Evolutionary conservation across 768 basidiomycete species (phyloP).

Genomic region (Calocybe indica): DNA sequence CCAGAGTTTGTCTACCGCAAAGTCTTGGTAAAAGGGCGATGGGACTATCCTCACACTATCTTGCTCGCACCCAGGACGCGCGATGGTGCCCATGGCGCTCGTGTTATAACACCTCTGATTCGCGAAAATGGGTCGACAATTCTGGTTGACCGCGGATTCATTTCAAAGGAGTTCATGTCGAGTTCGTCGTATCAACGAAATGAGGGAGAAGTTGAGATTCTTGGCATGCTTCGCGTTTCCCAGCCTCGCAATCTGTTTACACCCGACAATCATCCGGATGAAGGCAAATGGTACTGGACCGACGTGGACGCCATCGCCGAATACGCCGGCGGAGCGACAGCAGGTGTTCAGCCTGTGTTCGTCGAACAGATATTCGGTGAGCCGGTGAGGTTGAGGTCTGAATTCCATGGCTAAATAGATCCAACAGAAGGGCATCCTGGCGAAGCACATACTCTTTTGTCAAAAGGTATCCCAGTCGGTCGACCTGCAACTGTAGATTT

Average conservation of each 20-base stretch:
- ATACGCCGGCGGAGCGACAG: slow-evolving; percentile 64
- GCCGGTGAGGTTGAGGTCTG: slow-evolving; percentile 14
- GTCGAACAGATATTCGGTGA: slow-evolving; percentile 89
- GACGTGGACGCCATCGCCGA: slow-evolving; percentile 80
- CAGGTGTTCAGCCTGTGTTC: slow-evolving; percentile 80
- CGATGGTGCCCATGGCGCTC: slow-evolving; percentile 83
- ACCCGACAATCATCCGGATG: slow-evolving; percentile 77
- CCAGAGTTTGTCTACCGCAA: slow-evolving; percentile 89
- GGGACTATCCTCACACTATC: slow-evolving; percentile 76
- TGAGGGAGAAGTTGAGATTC: slow-evolving; percentile 58
- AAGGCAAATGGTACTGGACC: slow-evolving; percentile 89
- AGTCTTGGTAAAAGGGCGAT: slow-evolving; percentile 70
- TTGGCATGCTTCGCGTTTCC: slow-evolving; percentile 84
- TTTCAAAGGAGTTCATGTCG: slow-evolving; percentile 46
- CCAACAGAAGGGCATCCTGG: slow-evolving; percentile 78
- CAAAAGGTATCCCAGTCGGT: slow-evolving; percentile 81
- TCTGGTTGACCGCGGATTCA: slow-evolving; percentile 90
- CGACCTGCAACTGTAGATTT: slow-evolving; percentile 79
- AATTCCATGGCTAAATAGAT: background rate
- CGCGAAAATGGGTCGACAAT: slow-evolving; percentile 79
- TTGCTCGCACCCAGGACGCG: slow-evolving; percentile 81
- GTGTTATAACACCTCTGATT: slow-evolving; percentile 82
- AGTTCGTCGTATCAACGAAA: slow-evolving; percentile 28
- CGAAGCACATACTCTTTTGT: slow-evolving; percentile 51
- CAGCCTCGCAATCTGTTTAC: slow-evolving; percentile 76